Evolutionary conservation across 352 stramenopile species (phyloP).

Genomic region (Phytophthora melonis): DNA sequence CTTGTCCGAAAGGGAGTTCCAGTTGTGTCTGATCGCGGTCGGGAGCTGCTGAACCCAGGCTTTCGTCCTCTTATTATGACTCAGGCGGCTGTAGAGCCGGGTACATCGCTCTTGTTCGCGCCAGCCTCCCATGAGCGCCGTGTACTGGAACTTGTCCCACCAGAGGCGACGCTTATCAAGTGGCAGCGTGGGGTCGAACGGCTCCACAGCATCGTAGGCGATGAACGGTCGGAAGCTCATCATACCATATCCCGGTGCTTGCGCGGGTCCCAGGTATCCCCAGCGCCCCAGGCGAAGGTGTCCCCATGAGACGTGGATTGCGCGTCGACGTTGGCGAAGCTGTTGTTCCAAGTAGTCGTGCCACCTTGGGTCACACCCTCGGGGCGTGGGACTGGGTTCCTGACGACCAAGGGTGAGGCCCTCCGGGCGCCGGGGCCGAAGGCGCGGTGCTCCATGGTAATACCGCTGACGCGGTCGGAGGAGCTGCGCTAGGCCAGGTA

Average conservation of each 20-base stretch:
- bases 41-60: constrained; percentile 11
- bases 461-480: not conserved
- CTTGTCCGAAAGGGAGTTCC: not conserved
- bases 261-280: not conserved
- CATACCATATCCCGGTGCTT: not conserved
- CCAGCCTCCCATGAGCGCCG: not conserved
- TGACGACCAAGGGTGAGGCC: not conserved
- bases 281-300: not conserved
- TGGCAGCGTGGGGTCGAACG: not conserved
- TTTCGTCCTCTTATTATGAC: constrained; percentile 1
- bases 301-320: not conserved
- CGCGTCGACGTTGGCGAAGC: not conserved
- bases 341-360: not conserved
- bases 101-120: constrained; percentile 5
- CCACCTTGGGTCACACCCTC: no score
- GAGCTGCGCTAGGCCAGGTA: not conserved
- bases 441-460: not conserved
- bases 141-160: constrained; percentile 22
- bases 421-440: no score
- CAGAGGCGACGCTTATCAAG: constrained; percentile 10
- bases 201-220: not conserved
- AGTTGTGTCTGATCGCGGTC: not conserved
- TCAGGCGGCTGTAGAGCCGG: constrained; percentile 2
- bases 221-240: constrained; percentile 10
- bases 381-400: no score